Base-by-base conservation (phyloP, 2,329 filamentous ascomycete species). In the Lachnellula hyalina region DNA sequence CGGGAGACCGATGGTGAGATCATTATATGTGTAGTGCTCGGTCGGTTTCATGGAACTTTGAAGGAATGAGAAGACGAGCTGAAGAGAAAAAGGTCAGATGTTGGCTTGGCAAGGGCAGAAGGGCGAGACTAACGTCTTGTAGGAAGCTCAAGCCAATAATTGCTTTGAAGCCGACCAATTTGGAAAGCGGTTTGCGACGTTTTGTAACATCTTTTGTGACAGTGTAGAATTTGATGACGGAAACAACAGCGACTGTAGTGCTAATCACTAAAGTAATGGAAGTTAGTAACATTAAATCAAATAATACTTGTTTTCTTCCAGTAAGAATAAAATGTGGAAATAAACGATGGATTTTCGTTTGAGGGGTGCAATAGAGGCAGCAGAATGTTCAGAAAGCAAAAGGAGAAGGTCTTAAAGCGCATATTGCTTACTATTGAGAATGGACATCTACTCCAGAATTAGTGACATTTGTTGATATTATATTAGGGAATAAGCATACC, bases 91-190 rank as follows among this genome's bases (percentile, higher is more conserved):
- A 35, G 17, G 19, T 53, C 35, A 52, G 45, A 17, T 23, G 36
- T 36, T 2, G 9, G 34, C 4, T 21, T 12, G 32, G 15, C 35
- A 45, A n/a, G 44, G 25, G 14, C 32, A 35, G 34, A 28, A 34
- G 12, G 28, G 15, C 19, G 48, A 19, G 19, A 46, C 54, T 4
- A 42, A 61, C 59, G 32, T 47, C 57, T 53, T 62, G 60, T 2
- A 63, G 4, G 35, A 63, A 60, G 47, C 53, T 61, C 3, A 61
- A 32, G 41, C 53, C 53, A 1, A 62, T 56, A 25, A 62, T 59
- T 2, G 42, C 47, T 40, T 63, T 63, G 57, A 63, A 63, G 2
- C 44, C 49, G 35, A 60, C 14, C 2, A 63, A 46, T 38, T 63
- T 60, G 2, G 53, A 19, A 2, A 61, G 40, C 7, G 61, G 54